Base-by-base conservation (phyloP, 805 yeast genomes). In the Ogataea angusta region DNA sequence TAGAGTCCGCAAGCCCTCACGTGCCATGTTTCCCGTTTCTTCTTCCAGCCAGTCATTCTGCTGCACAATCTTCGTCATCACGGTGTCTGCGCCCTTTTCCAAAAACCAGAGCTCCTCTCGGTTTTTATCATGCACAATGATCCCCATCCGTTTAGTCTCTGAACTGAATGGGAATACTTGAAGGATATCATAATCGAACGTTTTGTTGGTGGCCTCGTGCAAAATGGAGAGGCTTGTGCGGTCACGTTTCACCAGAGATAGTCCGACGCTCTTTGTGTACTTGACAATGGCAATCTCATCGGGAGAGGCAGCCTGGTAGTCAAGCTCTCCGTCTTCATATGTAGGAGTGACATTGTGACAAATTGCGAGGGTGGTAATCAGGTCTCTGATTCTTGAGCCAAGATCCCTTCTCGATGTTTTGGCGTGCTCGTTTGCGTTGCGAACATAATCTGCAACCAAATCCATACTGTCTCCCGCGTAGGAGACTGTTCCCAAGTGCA, bases 301-400 rank as follows among this genome's bases (percentile, higher is more conserved):
- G 0, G 99, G 99, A 0, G 97, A 90, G 0, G 98, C 97, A 0
- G 99, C 99, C 64, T 93, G 99, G 60, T 90, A 93, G 2, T 88
- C 75, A 12, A 81, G 60, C 43, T 70, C 80, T 19, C 85, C 88
- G 48, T 82, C 86, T 42, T 83, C 93, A 49, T 80, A 76, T 0
- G 95, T 80, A 1, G 99, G 99, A 0, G 99, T 95, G 21, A 93
- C 99, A 52, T 89, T 89, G 62, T 93, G 99, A 62, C 99, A 93
- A n/a, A 91, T 68, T 0, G 98, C 95, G 36, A 93, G 69, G 1
- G 96, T 85, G 0, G 79, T 63, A 1, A 89, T 78, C 47, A 93
- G 68, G 55, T 89, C 96, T 52, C 90, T 74, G 6, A 90, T 95
- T 49, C 86, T 72, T 13, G 73, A 60, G 15, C 87, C 80, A 52